Percentiles rank a stretch among this genome's conserved stretches.
phyloP scores from a whole-genome alignment of 768 basidiomycete genomes.

The Multifurca ochricompacta region DNA sequence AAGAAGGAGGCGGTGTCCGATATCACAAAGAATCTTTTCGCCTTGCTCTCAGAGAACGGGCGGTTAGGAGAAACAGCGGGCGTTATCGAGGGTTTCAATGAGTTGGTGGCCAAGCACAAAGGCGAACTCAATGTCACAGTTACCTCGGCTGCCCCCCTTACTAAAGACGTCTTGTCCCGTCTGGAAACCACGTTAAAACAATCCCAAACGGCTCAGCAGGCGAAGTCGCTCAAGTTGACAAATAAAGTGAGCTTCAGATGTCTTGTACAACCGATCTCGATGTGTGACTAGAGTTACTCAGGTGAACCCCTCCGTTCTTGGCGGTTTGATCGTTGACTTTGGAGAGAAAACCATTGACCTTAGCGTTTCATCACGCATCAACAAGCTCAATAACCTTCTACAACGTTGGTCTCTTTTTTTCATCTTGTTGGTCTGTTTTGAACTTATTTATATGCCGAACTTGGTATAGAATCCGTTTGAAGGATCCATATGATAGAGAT shows the following conservation, averaged over 20 bases:
- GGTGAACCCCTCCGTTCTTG: slow-evolving; percentile 89
- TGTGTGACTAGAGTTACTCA: slow-evolving; percentile 26
- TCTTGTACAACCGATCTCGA: neutral
- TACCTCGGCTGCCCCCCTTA: slow-evolving; percentile 78
- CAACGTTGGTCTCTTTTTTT: slow-evolving; percentile 48
- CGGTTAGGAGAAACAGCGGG: slow-evolving; percentile 75
- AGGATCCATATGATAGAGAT: neutral
- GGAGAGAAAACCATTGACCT: slow-evolving; percentile 98
- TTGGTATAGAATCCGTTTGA: slow-evolving; percentile 20
- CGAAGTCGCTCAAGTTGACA: slow-evolving; percentile 80
- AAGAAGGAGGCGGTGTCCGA: slow-evolving; percentile 78
- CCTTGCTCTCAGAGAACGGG: slow-evolving; percentile 88
- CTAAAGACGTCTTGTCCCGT: slow-evolving; percentile 64
- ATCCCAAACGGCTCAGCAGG: slow-evolving; percentile 76
- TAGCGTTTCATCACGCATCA: slow-evolving; percentile 88
- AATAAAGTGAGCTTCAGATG: slow-evolving; percentile 64
- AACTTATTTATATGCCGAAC: neutral
- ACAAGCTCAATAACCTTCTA: slow-evolving; percentile 85
- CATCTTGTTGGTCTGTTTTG: neutral
- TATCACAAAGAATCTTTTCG: slow-evolving; percentile 87
- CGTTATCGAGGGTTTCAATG: slow-evolving; percentile 88
- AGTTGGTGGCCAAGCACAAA: slow-evolving; percentile 79
- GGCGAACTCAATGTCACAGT: slow-evolving; percentile 91
- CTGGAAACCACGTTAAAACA: slow-evolving; percentile 83
- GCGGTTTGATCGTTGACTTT: slow-evolving; percentile 92